phyloP scores from a whole-genome alignment of 768 basidiomycete genomes.

The Boletus patriciae region DNA sequence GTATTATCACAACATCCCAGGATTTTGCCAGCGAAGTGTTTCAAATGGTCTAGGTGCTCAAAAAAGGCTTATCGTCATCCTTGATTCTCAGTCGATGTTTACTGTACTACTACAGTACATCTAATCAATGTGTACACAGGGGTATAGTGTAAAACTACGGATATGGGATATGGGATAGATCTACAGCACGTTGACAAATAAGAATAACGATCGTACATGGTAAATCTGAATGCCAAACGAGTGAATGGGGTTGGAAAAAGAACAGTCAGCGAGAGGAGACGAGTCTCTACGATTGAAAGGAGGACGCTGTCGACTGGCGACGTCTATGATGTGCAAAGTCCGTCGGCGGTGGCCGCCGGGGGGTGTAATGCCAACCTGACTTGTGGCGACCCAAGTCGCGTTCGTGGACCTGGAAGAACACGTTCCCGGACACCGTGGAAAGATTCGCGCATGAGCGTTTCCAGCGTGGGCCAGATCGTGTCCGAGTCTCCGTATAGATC shows the following conservation, averaged over 20 bases:
- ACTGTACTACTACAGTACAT: constrained; percentile 11
- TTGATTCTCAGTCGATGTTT: background rate
- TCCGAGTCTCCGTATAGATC: constrained; percentile 70
- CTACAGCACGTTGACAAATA: constrained; percentile 22
- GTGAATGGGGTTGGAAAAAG: background rate
- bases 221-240: constrained; percentile 14
- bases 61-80: background rate
- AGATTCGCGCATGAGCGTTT: constrained; percentile 50
- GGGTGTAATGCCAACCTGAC: constrained; percentile 15
- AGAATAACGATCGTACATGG: constrained; percentile 2
- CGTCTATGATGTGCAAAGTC: constrained; percentile 14
- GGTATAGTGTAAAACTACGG: constrained; percentile 11
- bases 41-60: background rate
- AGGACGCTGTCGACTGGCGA: background rate
- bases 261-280: background rate
- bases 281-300: background rate
- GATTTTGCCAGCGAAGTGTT: background rate
- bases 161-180: constrained; percentile 13
- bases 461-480: constrained; percentile 82
- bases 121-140: constrained; percentile 4
- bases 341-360: constrained; percentile 9
- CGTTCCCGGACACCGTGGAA: constrained; percentile 60
- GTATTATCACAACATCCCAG: background rate
- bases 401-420: constrained; percentile 21
- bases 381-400: constrained; percentile 19